Conservation (phyloP, 495 filamentous ascomycete species). For the Elaphomyces granulatus region DNA sequence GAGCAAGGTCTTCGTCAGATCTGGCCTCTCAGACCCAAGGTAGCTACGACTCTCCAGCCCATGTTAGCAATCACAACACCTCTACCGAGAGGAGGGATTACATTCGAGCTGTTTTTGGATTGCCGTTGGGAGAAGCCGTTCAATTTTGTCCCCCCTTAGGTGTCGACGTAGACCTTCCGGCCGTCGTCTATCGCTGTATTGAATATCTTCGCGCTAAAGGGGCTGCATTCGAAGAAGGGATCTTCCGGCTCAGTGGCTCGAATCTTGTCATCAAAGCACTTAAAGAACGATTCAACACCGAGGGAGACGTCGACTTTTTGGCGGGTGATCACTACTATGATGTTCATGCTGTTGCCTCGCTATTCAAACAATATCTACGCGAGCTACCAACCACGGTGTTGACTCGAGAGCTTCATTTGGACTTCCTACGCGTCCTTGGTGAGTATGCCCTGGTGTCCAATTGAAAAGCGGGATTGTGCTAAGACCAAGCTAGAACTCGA, state of each 20-base stretch:
- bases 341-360: slow-evolving; percentile 87
- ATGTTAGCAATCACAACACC: slow-evolving; percentile 24
- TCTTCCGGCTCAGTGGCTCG: slow-evolving; percentile 89
- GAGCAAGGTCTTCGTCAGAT: slow-evolving; percentile 50
- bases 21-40: slow-evolving; percentile 29
- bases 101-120: slow-evolving; percentile 69
- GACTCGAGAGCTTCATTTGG: slow-evolving; percentile 76
- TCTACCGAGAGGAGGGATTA: slow-evolving; percentile 38
- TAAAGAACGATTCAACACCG: slow-evolving; percentile 80
- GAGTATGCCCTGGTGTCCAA: no score
- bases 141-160: slow-evolving; percentile 60
- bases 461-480: no score
- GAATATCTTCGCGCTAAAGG: slow-evolving; percentile 81
- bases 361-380: slow-evolving; percentile 87
- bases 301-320: slow-evolving; percentile 84
- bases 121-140: slow-evolving; percentile 74
- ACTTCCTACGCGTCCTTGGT: slow-evolving; percentile 79
- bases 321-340: slow-evolving; percentile 79
- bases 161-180: slow-evolving; percentile 58
- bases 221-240: slow-evolving; percentile 79
- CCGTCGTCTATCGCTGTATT: slow-evolving; percentile 94
- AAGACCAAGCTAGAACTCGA: slow-evolving; percentile 38
- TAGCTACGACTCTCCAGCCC: slow-evolving; percentile 22
- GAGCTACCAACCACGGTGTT: slow-evolving; percentile 85
- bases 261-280: slow-evolving; percentile 86